A percentile compares a stretch with the other conserved stretches of the same genome.
These are phyloP conservation scores for Aspergillus sclerotioniger DNA, from an alignment of 495 filamentous ascomycete species.

Conservation along the genomic window DNA sequence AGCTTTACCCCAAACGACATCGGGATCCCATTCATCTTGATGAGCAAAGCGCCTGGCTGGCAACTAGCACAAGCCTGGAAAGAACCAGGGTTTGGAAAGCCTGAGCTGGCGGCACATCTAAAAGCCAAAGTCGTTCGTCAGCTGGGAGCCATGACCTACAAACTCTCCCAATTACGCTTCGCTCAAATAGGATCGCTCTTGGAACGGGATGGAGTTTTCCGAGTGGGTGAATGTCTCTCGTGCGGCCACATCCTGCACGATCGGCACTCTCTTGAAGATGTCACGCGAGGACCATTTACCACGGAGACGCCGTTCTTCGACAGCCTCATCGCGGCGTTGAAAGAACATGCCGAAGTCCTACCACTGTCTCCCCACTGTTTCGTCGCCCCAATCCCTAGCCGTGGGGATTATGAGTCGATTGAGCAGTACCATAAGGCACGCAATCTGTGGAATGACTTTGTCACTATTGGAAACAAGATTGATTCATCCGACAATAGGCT, in stretches of 20 bases:
- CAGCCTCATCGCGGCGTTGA: conserved; percentile 20
- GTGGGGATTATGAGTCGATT: conserved; percentile 15
- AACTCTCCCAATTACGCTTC: conserved; percentile 27
- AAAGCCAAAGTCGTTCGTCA: conserved; percentile 25
- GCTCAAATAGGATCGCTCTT: conserved; percentile 27
- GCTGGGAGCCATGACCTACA: conserved; percentile 22
- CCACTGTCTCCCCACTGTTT: conserved; percentile 26
- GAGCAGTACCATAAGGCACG: conserved; percentile 15
- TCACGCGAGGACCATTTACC: conserved; percentile 23
- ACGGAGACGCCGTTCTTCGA: conserved; percentile 21
- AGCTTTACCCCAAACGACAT: conserved; percentile 23
- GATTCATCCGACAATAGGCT: conserved; percentile 28
- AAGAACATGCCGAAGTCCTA: conserved; percentile 20
- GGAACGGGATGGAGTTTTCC: conserved; percentile 18
- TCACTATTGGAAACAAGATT: conserved; percentile 26
- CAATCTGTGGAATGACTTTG: conserved; percentile 31
- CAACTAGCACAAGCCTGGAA: conserved; percentile 22
- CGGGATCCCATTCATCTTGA: conserved; percentile 26
- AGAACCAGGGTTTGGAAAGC: conserved; percentile 13
- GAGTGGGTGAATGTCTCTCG: conserved; percentile 24
- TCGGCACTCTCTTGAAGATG: conserved; percentile 16
- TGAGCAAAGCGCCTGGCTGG: conserved; percentile 27
- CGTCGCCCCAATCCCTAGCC: conserved; percentile 20
- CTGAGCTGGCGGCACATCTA: conserved; percentile 8
- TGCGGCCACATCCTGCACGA: conserved; percentile 25